phyloP scores from a whole-genome alignment of 2,329 filamentous ascomycete species.

The Knufia fluminis region DNA sequence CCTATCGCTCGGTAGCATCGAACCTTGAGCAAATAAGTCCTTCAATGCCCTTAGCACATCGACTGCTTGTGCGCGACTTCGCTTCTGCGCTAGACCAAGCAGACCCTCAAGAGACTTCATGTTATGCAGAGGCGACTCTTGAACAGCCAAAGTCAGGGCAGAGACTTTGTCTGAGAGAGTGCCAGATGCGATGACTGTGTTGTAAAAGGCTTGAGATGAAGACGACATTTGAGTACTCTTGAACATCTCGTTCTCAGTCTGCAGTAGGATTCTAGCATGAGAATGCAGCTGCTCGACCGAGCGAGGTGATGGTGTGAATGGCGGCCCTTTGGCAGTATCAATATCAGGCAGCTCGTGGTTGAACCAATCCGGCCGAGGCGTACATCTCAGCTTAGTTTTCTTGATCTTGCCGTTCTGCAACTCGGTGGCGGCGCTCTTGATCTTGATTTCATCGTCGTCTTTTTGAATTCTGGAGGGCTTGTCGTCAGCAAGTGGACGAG shows the following conservation, averaged over 20 bases:
- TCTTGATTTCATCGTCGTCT: constrained; percentile 24
- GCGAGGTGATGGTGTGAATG: constrained; percentile 16
- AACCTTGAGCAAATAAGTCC: constrained; percentile 84
- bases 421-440: constrained; percentile 18
- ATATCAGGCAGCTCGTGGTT: constrained; percentile 16
- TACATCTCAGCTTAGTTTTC: constrained; percentile 18
- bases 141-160: constrained; percentile 82
- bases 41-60: constrained; percentile 88
- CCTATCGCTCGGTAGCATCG: constrained; percentile 70
- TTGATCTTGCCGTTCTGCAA: constrained; percentile 31
- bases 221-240: constrained; percentile 60
- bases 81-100: constrained; percentile 75
- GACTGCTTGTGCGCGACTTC: constrained; percentile 84
- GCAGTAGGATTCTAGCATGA: constrained; percentile 65
- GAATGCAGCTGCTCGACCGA: constrained; percentile 43
- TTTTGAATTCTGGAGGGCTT: constrained; percentile 24
- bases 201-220: constrained; percentile 90
- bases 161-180: constrained; percentile 96
- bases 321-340: constrained; percentile 13
- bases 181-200: constrained; percentile 92
- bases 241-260: constrained; percentile 70
- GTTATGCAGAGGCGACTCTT: constrained; percentile 93
- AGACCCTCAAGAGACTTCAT: constrained; percentile 80
- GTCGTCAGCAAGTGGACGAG: constrained; percentile 30
- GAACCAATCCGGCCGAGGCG: constrained; percentile 22